These are phyloP conservation scores for Emergomyces orientalis DNA, from an alignment of 2,329 filamentous ascomycete genomes.

Conservation along the genomic window DNA sequence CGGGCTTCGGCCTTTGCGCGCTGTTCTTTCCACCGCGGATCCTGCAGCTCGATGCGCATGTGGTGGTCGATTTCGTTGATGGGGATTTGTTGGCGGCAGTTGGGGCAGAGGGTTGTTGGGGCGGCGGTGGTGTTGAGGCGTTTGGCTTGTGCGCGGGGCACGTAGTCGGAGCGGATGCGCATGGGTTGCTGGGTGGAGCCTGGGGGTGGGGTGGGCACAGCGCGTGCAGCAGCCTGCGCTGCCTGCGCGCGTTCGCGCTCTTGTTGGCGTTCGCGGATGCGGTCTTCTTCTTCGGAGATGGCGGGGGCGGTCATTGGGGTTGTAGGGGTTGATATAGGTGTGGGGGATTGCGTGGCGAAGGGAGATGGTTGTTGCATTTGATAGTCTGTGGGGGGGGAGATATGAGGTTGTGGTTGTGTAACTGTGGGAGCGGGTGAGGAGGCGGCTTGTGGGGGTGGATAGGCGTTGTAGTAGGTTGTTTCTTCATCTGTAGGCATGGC, in stretches of 20 bases:
- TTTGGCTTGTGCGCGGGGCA: slow-evolving; percentile 69
- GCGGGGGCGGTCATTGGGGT: slow-evolving; percentile 27
- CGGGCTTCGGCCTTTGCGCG: slow-evolving; percentile 80
- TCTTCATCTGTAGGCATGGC: slow-evolving; percentile 75
- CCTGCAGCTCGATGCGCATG: slow-evolving; percentile 88
- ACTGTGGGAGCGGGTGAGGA: slow-evolving; percentile 16
- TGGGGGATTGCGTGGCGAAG: slow-evolving; percentile 22
- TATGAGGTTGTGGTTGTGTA: slow-evolving; percentile 21
- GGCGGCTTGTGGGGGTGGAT: slow-evolving; percentile 30
- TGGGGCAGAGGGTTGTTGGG: slow-evolving; percentile 64
- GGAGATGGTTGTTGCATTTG: slow-evolving; percentile 21
- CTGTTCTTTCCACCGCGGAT: slow-evolving; percentile 93
- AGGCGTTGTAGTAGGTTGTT: slow-evolving; percentile 43
- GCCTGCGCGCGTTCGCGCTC: slow-evolving; percentile 59
- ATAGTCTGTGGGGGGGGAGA: slow-evolving; percentile 18
- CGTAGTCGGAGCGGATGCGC: slow-evolving; percentile 90
- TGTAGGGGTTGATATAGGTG: slow-evolving; percentile 32
- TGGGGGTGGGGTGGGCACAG: slow-evolving; percentile 41
- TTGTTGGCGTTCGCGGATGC: slow-evolving; percentile 49
- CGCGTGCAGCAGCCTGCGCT: slow-evolving; percentile 67
- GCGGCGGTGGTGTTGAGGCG: slow-evolving; percentile 57
- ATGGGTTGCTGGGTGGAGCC: slow-evolving; percentile 46
- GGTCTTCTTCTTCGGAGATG: slow-evolving; percentile 44
- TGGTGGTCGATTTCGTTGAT: slow-evolving; percentile 82
- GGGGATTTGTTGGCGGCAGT: slow-evolving; percentile 84